phyloP scores from a whole-genome alignment of 352 stramenopile genomes.

The Phytophthora pistaciae region DNA sequence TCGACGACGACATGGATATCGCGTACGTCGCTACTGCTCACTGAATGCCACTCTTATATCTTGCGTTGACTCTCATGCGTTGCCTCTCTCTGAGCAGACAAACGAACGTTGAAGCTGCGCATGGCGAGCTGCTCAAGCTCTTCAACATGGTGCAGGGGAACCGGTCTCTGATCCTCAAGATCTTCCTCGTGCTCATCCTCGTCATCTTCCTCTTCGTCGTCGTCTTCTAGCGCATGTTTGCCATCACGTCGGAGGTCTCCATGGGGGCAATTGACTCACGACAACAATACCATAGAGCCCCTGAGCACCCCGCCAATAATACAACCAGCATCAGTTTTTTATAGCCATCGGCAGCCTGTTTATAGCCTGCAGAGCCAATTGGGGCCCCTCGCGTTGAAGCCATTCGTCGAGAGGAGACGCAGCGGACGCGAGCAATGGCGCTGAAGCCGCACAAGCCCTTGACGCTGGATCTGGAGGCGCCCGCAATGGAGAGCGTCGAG shows the following conservation, averaged over 20 bases:
- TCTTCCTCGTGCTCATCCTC: conserved; percentile 84
- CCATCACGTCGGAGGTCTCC: not conserved
- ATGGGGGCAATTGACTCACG: not conserved
- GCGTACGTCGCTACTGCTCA: conserved; percentile 58
- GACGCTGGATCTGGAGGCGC: conserved; percentile 29
- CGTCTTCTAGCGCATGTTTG: conserved; percentile 55
- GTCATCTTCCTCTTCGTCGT: conserved; percentile 90
- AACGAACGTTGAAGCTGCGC: conserved; percentile 76
- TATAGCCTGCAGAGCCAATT: conserved; percentile 13
- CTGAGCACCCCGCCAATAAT: not conserved
- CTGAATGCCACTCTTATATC: not conserved
- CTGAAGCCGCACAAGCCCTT: conserved; percentile 26
- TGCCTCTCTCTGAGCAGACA: conserved; percentile 42
- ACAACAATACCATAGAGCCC: conserved; percentile 29
- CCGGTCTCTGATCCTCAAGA: conserved; percentile 86
- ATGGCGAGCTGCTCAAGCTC: conserved; percentile 84
- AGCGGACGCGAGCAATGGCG: conserved; percentile 15
- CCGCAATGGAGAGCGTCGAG: conserved; percentile 14
- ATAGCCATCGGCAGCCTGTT: conserved; percentile 6
- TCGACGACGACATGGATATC: conserved; percentile 90
- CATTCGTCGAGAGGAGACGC: conserved; percentile 20
- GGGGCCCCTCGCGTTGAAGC: conserved; percentile 5
- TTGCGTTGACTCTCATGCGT: conserved; percentile 12
- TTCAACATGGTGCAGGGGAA: conserved; percentile 88
- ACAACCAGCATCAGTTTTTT: not conserved